Base-by-base conservation (phyloP, 192 early-diverging fungal genomes). In the Backusella tarrabulga region DNA sequence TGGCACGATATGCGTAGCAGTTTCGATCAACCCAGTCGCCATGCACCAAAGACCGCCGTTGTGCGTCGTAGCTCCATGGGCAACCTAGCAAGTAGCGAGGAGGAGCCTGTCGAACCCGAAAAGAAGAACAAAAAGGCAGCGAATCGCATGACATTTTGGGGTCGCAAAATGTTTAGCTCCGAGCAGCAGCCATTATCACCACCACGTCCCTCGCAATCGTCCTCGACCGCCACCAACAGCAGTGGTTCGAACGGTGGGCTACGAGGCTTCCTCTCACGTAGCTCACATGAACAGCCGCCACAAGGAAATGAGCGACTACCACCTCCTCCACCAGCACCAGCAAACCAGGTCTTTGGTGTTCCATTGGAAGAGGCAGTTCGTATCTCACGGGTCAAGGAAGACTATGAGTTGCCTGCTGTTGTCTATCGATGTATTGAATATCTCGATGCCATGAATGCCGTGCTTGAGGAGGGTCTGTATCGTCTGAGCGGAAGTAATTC, bases 361-460 rank as follows among this genome's bases (percentile, higher is more conserved):
- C 82, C 96, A 6, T 82, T 99, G 32, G 94, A 96, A 60, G 87
- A 88, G 34, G 93, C 92, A 0, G 89, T 98, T 1, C 87, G 90
- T 9, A 80, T 90, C 19, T 91, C 93, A 1, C 83, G 87, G n/a
- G 85, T 96, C 32, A 88, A 86, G 34, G 96, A 96, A 44, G 89
- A 87, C 6, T 92, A 94, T 78, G 89, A 92, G 36, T 84, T 98
- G n/a, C 98, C 98, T 14, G 90, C 95, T 0, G 90, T 99, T 36
- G 92, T 99, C 2, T 97, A 95, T 83, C 87, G 98, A 26, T 98
- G 97, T 74, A 96, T 99, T 67, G 97, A 99, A 85, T 99, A 95
- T 73, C 79, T 99, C 44, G 97, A 99, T 77, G 88, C 92, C 1
- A 93, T 94, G 79, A 92, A 94, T 75, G 98, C 97, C 6, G 90